phyloP scores from a whole-genome alignment of 1,139 yeast species.

The Suzukiozyma palmioleophila region DNA sequence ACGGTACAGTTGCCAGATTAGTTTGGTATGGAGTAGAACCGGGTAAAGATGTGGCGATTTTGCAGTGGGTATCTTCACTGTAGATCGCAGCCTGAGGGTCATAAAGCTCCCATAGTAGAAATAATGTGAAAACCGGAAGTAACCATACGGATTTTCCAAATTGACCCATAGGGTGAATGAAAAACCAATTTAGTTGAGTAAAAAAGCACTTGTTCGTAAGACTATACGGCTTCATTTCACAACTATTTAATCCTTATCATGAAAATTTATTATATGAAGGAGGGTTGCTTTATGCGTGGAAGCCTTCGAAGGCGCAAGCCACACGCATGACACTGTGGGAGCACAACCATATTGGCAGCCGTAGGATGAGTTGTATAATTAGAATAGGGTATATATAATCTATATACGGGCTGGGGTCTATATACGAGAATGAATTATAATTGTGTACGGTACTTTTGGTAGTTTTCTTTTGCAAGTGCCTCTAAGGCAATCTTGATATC shows the following conservation, averaged over 20 bases:
- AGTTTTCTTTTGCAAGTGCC: slow-evolving; percentile 31
- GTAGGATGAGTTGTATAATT: neutral
- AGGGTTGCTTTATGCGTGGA: too few relatives aligned
- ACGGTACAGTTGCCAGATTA: neutral
- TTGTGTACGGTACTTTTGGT: slow-evolving; percentile 10
- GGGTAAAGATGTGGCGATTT: neutral
- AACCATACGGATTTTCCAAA: too few relatives aligned
- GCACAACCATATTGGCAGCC: neutral
- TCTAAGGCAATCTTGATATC: slow-evolving; percentile 70
- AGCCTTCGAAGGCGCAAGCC: too few relatives aligned
- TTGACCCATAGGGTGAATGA: too few relatives aligned
- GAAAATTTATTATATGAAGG: too few relatives aligned
- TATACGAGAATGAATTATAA: slow-evolving; percentile 4
- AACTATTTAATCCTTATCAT: too few relatives aligned
- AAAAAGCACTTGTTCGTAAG: too few relatives aligned
- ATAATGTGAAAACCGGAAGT: neutral
- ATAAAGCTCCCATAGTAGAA: neutral
- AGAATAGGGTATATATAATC: neutral
- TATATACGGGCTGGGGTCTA: neutral
- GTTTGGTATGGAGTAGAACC: neutral
- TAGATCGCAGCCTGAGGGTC: neutral
- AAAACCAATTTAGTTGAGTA: too few relatives aligned
- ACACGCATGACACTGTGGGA: too few relatives aligned
- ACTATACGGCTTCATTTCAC: too few relatives aligned
- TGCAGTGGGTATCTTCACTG: neutral